phyloP scores from a whole-genome alignment of 257 asterid species.

The Primulina huaijiensis region DNA sequence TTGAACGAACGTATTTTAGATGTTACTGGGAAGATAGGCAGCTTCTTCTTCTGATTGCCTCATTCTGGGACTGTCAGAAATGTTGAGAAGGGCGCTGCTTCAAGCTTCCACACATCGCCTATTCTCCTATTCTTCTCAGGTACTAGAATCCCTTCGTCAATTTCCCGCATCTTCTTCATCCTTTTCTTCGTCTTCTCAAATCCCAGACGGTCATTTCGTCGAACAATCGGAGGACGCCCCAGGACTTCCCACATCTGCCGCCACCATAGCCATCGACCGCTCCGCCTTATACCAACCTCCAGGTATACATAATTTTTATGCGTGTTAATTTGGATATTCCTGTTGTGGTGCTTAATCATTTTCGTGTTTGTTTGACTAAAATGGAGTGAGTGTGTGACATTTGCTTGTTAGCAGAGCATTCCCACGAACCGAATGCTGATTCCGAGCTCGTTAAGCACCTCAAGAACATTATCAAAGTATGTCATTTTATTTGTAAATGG shows the following conservation, averaged over 20 bases:
- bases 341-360: too few species aligned
- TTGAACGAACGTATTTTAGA: too few species aligned
- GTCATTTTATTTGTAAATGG: conserved; percentile 1
- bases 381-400: conserved; percentile 7
- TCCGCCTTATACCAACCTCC: conserved; percentile 66
- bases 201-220: conserved; percentile 46
- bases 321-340: background rate
- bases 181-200: conserved; percentile 29
- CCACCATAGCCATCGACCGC: conserved; percentile 80
- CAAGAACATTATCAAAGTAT: conserved; percentile 75
- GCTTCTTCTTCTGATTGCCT: too few species aligned
- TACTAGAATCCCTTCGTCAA: conserved; percentile 20
- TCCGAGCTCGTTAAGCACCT: conserved; percentile 88
- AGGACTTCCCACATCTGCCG: conserved; percentile 35
- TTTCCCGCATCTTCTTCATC: conserved; percentile 40
- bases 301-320: conserved; percentile 29
- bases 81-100: conserved; percentile 45
- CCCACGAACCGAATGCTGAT: conserved; percentile 56
- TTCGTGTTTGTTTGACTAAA: background rate
- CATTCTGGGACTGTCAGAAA: conserved; percentile 12
- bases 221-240: conserved; percentile 58
- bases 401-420: conserved; percentile 58
- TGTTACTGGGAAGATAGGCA: too few species aligned
- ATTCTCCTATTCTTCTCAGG: conserved; percentile 25
- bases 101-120: conserved; percentile 49